Evolutionary conservation across 2,329 filamentous ascomycete species (phyloP).

Genomic region (Ceratocystiopsis minuta): DNA sequence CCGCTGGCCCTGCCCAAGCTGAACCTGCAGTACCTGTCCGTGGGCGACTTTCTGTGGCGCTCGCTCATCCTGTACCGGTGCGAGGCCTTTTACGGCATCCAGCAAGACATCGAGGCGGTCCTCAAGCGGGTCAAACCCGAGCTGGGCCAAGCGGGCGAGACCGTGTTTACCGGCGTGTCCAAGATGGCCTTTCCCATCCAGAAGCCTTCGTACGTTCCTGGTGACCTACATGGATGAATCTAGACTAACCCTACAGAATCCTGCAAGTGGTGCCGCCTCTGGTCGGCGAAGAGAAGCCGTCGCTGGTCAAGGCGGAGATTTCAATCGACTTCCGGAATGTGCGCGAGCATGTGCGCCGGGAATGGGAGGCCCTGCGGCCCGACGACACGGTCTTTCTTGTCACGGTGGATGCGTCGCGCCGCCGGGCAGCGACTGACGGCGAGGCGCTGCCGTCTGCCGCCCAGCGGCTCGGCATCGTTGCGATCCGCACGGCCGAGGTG

Average conservation of each 20-base stretch:
- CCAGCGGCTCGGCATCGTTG: conserved; percentile 47
- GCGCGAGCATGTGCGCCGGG: conserved; percentile 55
- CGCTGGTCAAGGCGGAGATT: conserved; percentile 72
- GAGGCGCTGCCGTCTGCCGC: conserved; percentile 25
- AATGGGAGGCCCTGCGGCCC: conserved; percentile 77
- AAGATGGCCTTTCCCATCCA: conserved; percentile 81
- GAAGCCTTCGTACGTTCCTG: conserved; percentile 43
- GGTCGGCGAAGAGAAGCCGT: conserved; percentile 70
- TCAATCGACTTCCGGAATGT: conserved; percentile 65
- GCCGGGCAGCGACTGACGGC: conserved; percentile 35
- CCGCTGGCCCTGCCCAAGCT: conserved; percentile 85
- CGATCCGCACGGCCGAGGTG: conserved; percentile 68
- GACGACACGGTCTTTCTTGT: conserved; percentile 85
- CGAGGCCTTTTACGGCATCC: conserved; percentile 85
- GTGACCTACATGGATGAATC: too few relatives aligned
- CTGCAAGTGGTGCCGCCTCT: conserved; percentile 68
- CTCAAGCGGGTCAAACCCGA: conserved; percentile 64
- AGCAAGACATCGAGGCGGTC: conserved; percentile 73
- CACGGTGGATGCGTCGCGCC: conserved; percentile 46
- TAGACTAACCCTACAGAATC: conserved; percentile 28
- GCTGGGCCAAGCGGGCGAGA: conserved; percentile 42
- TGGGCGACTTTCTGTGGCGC: conserved; percentile 94
- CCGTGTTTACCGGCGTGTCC: conserved; percentile 65
- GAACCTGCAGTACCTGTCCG: conserved; percentile 86
- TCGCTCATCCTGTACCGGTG: conserved; percentile 76